Evolutionary conservation across 2,329 filamentous ascomycete genomes (phyloP).

Genomic region (Ceratocystis albifundus): DNA sequence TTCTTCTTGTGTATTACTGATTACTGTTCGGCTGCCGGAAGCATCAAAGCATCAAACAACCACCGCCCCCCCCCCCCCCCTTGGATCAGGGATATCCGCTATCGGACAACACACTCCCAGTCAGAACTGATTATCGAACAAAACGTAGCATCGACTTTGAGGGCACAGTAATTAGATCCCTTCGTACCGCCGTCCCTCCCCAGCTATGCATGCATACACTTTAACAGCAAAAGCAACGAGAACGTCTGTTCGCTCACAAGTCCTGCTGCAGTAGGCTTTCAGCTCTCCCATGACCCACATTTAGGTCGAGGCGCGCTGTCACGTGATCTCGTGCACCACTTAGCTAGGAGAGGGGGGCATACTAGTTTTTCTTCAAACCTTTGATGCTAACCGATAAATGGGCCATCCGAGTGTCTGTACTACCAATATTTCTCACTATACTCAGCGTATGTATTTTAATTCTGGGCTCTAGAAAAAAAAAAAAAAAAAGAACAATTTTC

Average conservation of each 20-base stretch:
- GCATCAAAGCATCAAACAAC: not conserved
- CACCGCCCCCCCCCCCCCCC: too few species aligned
- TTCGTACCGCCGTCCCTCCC: too few species aligned
- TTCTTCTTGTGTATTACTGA: too few species aligned
- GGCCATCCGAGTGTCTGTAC: too few species aligned
- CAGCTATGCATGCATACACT: not conserved
- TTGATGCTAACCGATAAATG: too few species aligned
- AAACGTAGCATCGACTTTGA: too few species aligned
- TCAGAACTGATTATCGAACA: not conserved
- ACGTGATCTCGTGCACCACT: conserved; percentile 6
- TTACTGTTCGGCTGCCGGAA: not conserved
- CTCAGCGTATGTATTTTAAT: too few species aligned
- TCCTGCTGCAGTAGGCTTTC: not conserved
- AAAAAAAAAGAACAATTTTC: too few species aligned
- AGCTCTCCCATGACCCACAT: not conserved
- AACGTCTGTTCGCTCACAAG: not conserved
- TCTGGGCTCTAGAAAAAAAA: too few species aligned
- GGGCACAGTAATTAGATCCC: too few species aligned
- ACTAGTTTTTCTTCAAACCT: too few species aligned
- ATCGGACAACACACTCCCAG: not conserved
- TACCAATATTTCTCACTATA: too few species aligned
- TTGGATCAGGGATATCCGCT: not conserved
- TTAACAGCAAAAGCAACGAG: not conserved
- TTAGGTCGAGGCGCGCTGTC: not conserved
- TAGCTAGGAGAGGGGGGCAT: not conserved